Conservation (phyloP, 2,329 filamentous ascomycete species). For the Fusarium hostae region DNA sequence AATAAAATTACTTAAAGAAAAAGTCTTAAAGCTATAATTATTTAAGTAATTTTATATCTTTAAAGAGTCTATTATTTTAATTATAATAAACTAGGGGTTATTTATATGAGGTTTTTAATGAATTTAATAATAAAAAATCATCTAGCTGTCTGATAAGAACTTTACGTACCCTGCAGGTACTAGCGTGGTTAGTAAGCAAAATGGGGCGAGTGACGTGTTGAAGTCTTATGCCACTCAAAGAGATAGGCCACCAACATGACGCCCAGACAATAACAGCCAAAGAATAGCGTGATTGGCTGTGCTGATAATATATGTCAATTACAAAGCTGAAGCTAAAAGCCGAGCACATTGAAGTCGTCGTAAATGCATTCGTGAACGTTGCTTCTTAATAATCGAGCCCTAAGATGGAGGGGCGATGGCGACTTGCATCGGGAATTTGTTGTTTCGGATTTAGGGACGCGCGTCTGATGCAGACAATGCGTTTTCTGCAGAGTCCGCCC, state of each 20-base stretch:
- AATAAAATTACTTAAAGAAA: too few relatives aligned
- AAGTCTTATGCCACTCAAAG: too few relatives aligned
- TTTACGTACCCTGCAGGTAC: too few relatives aligned
- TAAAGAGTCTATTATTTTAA: too few relatives aligned
- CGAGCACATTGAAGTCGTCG: background rate
- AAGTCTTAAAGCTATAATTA: too few relatives aligned
- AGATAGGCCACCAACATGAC: background rate
- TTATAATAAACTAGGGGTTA: too few relatives aligned
- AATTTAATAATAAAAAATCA: too few relatives aligned
- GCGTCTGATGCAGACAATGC: conserved; percentile 31
- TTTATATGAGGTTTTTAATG: too few relatives aligned
- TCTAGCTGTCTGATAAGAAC: too few relatives aligned
- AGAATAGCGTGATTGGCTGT: background rate
- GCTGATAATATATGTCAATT: conserved; percentile 9
- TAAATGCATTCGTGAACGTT: background rate
- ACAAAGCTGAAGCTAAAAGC: conserved; percentile 5
- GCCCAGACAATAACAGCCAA: conserved; percentile 1
- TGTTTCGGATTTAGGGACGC: conserved; percentile 38
- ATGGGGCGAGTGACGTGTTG: too few relatives aligned
- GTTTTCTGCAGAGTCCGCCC: conserved; percentile 23
- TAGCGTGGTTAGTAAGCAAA: too few relatives aligned
- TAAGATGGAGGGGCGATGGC: conserved; percentile 14
- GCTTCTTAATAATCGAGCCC: conserved; percentile 10
- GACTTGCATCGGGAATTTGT: conserved; percentile 17
- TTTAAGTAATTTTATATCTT: too few relatives aligned